Evolutionary conservation across 345 rosid genomes (phyloP), one percentile per base, ranked within the genome.

Genomic region (Hibiscus syriacus): DNA sequence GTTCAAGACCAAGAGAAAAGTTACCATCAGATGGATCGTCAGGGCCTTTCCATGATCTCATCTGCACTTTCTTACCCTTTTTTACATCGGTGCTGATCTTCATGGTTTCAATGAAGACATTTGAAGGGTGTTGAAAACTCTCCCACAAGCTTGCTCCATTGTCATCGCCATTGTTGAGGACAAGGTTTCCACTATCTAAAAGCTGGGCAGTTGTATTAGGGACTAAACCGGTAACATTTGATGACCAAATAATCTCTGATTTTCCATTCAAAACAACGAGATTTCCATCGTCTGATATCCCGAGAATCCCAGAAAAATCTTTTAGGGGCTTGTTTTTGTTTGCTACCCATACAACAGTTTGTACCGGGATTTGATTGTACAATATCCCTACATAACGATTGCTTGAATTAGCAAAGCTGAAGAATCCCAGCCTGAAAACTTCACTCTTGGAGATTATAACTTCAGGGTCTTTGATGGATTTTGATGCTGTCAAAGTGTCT

Each of bases 11-110:
- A 36, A 14, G 16, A 5, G 86, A 74, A 23, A 80, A 87, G 41
- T 66, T 71, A 60, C 89, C 89, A 5, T 68, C 56, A 8, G 88
- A 85, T 71, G 88, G 92, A 82, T 87, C 92, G 23, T 70, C 70
- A 64, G 61, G 52, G 63, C 64, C 73, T 80, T 36, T 83, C 87
- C 88, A 87, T 14, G 88, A 85, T 49, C 74, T 74, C 29, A 85
- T 55, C 72, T 7, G 38, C 22, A 19, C 49, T 22, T 52, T 78
- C 58, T 70, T 49, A 3, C 81, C 73, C 2, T 80, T 75, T 66
- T 41, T 72, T 12, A 13, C n/a, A 26, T 72, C 7, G 25, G 68
- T 54, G 6, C 72, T 69, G 27, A 87, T 4, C 10, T 39, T 20
- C 66, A 61, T 61, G 1, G 29, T 38, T 20, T 26, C 30, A 7